Base-by-base conservation (phyloP, 2,329 filamentous ascomycete genomes). In the Trichoderma koningii region DNA sequence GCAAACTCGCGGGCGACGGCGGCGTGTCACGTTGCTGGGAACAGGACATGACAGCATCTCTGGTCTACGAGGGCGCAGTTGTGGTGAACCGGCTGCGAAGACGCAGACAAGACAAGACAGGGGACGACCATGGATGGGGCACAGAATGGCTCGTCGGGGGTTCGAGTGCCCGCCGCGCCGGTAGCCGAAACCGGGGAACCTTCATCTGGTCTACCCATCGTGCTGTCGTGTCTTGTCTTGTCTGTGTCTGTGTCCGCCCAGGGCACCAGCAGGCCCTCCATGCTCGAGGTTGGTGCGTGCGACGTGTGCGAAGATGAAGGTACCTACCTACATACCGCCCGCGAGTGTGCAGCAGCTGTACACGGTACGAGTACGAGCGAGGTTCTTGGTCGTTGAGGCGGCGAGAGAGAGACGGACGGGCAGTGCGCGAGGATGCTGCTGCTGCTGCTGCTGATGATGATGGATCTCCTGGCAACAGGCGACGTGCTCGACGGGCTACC, bases 171-270 rank as follows among this genome's bases (percentile, higher is more conserved):
- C 47, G 50, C 51, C 56, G 55, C 64, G 64, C 64, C 53, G 59
- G 64, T 59, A 66, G 47, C 59, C 64, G 64, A 66, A 61, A 66
- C 64, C 52, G 52, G 42, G 62, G 34, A 53, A 52, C 47, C 9
- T 55, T 64, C 51, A 50, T 60, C 47, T 65, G 64, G 38, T 60
- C 48, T 28, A 51, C 28, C 28, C 30, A 30, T 30, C 30, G 1
- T 30, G 30, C 7, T 30, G 30, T 28, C 7, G 30, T 30, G 30
- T 30, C 30, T 30, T 30, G 30, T 30, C 30, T 30, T 9, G 17
- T 28, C 26, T n/a, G 10, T 9, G 17, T 28, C 26, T n/a, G 10
- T 23, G n/a, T 61, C 47, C 21, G 57, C 50, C 23, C 23, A n/a
- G 48, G 47, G 26, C 26, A 30, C 21, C 30, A 12, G 9, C 14